Evolutionary conservation across 2,329 filamentous ascomycete species (phyloP).

Genomic region (Alternaria alternata): DNA sequence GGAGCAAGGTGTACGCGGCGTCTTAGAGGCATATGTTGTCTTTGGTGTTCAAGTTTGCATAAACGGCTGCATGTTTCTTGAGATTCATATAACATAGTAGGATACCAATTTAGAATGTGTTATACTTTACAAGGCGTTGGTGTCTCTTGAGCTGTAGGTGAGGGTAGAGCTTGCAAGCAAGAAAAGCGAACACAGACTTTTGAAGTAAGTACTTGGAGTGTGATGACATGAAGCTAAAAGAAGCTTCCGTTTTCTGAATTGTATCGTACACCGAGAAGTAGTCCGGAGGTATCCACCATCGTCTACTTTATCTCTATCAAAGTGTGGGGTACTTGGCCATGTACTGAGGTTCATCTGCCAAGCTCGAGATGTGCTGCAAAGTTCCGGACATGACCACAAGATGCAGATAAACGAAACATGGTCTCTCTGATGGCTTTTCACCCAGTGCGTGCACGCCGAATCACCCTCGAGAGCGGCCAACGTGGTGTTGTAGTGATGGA

Average conservation of each 20-base stretch:
- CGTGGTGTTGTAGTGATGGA: conserved; percentile 4
- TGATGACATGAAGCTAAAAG: not conserved
- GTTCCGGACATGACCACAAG: no score
- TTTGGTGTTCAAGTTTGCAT: conserved; percentile 8
- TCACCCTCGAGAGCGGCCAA: not conserved
- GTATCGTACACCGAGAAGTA: not conserved
- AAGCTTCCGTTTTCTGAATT: not conserved
- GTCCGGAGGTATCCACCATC: conserved; percentile 2
- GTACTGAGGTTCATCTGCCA: not conserved
- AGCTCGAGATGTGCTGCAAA: not conserved
- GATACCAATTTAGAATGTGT: conserved; percentile 18
- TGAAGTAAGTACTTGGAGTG: not conserved
- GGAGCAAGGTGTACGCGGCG: conserved; percentile 34
- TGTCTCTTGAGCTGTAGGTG: not conserved
- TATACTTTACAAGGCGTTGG: not conserved
- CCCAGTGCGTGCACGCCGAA: not conserved
- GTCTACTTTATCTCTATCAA: conserved; percentile 3
- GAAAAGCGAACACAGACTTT: not conserved
- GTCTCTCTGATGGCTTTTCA: fast-evolving
- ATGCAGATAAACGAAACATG: not conserved
- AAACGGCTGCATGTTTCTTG: conserved; percentile 1
- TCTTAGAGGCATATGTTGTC: conserved; percentile 11
- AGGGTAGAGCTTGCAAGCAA: not conserved
- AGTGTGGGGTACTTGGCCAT: not conserved
- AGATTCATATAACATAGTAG: conserved; percentile 10